A percentile compares a stretch with the other conserved stretches of the same genome.
Conservation (phyloP, 2,329 filamentous ascomycete genomes). For the Claviceps digitariae region DNA sequence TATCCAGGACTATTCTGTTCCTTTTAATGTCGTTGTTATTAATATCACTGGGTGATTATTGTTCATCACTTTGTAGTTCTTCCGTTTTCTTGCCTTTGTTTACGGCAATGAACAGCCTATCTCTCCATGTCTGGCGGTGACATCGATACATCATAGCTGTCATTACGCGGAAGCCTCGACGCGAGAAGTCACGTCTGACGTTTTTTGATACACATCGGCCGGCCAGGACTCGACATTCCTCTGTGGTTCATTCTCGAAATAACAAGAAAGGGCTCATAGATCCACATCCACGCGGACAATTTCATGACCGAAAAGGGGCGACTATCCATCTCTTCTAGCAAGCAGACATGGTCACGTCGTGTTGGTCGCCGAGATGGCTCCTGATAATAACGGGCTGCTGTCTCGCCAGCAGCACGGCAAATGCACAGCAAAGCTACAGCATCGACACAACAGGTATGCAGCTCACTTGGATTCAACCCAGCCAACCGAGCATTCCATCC, state of each 20-base stretch:
- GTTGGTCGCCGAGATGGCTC: neutral
- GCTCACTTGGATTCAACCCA: neutral
- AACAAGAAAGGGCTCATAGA: too few species aligned
- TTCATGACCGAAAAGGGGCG: neutral
- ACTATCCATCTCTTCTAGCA: neutral
- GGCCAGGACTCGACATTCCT: too few species aligned
- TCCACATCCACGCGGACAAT: neutral
- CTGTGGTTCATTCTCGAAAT: too few species aligned
- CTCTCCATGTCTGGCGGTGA: neutral
- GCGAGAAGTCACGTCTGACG: too few species aligned
- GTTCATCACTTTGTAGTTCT: neutral
- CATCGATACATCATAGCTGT: neutral
- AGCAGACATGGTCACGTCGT: neutral
- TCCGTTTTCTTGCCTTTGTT: neutral
- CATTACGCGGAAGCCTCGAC: neutral
- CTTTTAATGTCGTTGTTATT: neutral
- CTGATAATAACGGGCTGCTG: constrained; percentile 1
- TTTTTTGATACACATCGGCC: too few species aligned
- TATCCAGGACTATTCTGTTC: neutral
- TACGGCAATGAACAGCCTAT: neutral
- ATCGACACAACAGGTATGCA: constrained; percentile 18
- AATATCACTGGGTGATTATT: neutral
- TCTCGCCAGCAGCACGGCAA: constrained; percentile 3
- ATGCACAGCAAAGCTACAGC: constrained; percentile 14
- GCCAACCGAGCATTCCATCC: neutral